Base-by-base conservation (phyloP, 768 basidiomycete species). In the Tulasnella sp. region DNA sequence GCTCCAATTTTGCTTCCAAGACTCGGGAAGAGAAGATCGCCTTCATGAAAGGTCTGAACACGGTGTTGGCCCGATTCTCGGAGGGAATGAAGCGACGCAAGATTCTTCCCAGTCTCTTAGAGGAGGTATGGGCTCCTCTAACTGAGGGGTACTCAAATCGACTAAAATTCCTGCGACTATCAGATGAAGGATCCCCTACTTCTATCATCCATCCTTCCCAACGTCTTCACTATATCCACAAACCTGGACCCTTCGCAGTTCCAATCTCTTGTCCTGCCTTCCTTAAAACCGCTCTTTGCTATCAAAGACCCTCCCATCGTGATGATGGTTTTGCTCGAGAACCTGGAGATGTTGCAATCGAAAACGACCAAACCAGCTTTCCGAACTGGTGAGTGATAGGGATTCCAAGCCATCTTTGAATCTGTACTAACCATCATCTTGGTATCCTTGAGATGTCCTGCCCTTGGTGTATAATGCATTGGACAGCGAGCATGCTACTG, bases 291-390 rank as follows among this genome's bases (percentile, higher is more conserved):
- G 0, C 71, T 99, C 17, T 99, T 99, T 63, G 76, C 74, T 0
- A 74, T 97, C 67, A 92, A 87, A 69, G 96, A 99, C 66, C 94
- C 96, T 17, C 93, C 94, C 0, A 93, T 97, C 71, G 96, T 93
- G 63, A 94, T 97, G 89, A 70, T 98, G 52, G 92, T 92, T 0
- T 72, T 99, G 24, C 70, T 99, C 46, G 92, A 97, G 65, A 94
- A 94, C 66, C 76, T 99, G 7, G 74, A 79, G 22, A 79, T 92
- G 73, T 75, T 99, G 27, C 90, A 92, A 66, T 80, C 77, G 60
- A 99, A 99, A 73, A 93, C 92, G 1, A 83, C 87, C 55, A 90
- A 92, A 63, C 72, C 71, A 9, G 79, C 86, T 2, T 98, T 98
- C 70, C 49, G 61, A 31, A 46, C 49, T 11, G 62, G 62, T 62